A percentile compares a stretch with the other conserved stretches of the same genome.
These are phyloP conservation scores for Populus tomentosa DNA, from an alignment of 441 rosid genomes.

Conservation along the genomic window DNA sequence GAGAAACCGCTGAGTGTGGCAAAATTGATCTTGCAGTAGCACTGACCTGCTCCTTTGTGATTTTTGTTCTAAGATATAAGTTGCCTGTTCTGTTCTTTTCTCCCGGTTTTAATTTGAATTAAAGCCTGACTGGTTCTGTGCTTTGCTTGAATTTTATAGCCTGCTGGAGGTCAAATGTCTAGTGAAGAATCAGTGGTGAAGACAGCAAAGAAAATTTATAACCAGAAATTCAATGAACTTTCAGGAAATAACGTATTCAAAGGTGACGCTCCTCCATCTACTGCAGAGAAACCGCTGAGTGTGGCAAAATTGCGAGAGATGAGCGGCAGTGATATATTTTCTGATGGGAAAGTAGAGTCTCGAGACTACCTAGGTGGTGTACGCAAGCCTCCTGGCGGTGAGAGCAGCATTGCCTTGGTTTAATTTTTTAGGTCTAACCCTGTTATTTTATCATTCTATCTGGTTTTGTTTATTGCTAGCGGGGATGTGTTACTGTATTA, in stretches of 20 bases:
- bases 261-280: constrained; percentile 54
- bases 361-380: constrained; percentile 91
- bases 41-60: background rate
- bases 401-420: constrained; percentile 92
- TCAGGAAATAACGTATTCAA: constrained; percentile 88
- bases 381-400: constrained; percentile 97
- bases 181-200: constrained; percentile 45
- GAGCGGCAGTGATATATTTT: constrained; percentile 81
- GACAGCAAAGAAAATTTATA: constrained; percentile 84
- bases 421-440: constrained; percentile 46
- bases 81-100: background rate
- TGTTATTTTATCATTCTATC: constrained; percentile 22
- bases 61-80: background rate
- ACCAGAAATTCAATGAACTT: constrained; percentile 73
- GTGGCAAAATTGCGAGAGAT: constrained; percentile 77
- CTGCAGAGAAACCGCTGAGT: constrained; percentile 67
- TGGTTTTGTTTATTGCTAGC: constrained; percentile 31
- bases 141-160: constrained; percentile 22
- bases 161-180: constrained; percentile 46
- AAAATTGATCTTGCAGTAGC: background rate
- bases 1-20: no score
- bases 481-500: constrained; percentile 42
- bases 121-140: constrained; percentile 7
- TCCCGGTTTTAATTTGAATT: background rate
- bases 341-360: constrained; percentile 83